Evolutionary conservation across 148 eudicot species (phyloP).

Genomic region (Linanthus parryae): DNA sequence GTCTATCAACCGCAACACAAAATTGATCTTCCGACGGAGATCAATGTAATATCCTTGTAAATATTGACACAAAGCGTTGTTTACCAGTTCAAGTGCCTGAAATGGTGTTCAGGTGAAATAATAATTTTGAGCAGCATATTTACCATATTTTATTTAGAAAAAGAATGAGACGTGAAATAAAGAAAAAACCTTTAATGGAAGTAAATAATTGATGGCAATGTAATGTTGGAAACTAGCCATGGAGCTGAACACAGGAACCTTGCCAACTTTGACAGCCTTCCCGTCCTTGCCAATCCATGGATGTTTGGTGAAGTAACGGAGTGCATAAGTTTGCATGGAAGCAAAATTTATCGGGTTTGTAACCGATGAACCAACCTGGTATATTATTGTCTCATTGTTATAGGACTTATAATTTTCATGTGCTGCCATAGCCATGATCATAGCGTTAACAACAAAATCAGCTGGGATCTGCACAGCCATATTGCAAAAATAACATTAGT

Average conservation of each 20-base stretch:
- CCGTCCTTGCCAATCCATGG: slow-evolving; percentile 56
- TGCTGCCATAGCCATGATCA: slow-evolving; percentile 54
- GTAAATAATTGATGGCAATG: slow-evolving; percentile 41
- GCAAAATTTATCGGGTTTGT: slow-evolving; percentile 28
- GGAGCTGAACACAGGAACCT: slow-evolving; percentile 28
- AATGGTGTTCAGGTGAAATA: too few relatives aligned
- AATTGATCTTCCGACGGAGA: too few relatives aligned
- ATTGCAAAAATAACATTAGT: too few relatives aligned
- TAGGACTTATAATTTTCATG: too few relatives aligned
- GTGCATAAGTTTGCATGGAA: slow-evolving; percentile 17
- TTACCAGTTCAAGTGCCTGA: too few relatives aligned
- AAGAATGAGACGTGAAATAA: too few relatives aligned
- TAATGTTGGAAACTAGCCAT: slow-evolving; percentile 49
- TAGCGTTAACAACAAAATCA: slow-evolving; percentile 68
- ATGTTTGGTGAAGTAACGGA: slow-evolving; percentile 33
- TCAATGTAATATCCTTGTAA: too few relatives aligned
- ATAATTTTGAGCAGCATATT: too few relatives aligned
- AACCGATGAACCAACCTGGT: slow-evolving; percentile 50
- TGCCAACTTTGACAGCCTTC: slow-evolving; percentile 37
- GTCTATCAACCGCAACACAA: too few relatives aligned
- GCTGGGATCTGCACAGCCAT: slow-evolving; percentile 54
- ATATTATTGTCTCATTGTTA: too few relatives aligned
- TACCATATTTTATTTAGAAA: too few relatives aligned
- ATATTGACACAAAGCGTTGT: too few relatives aligned
- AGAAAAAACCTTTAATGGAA: slow-evolving; percentile 70